Evolutionary conservation across 108 stramenopile species (phyloP), one percentile per base, ranked within the genome.

Genomic region (Nitzschia palea): DNA sequence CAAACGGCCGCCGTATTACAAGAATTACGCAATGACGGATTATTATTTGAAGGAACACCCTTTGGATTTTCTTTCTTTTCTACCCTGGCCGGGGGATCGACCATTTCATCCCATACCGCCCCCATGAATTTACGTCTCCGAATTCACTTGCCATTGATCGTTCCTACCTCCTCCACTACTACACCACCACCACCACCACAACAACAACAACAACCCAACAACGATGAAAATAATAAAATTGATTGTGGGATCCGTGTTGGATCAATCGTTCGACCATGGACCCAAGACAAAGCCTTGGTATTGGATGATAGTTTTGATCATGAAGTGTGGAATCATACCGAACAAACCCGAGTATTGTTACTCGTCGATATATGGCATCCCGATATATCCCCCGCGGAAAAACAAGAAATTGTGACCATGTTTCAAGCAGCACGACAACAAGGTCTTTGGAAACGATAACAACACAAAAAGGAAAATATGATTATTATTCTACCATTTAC

Each of bases 241-340:
- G 52, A 26, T 1, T 94, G 89, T 71, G 98, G 97, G 17, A 96
- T 99, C 23, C 74, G 90, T 17, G 95, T 99, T 2, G 98, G 86
- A n/a, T 80, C 72, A 37, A 70, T 90, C 57, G 65, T 59, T 8
- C 74, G 86, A 26, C 60, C 76, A 14, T 99, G 97, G 96, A 53
- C 63, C 15, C 84, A 84, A 45, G 95, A 93, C 10, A 73, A 88
- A 43, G 90, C 94, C 0, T 8, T 99, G 32, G 83, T 98, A 0
- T 86, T 99, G 33, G 98, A 99, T 65, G 98, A 99, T 81, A 76
- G 86, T 48, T 99, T 88, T 67, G 92, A 97, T 63, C 98, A 99
- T 64, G 89, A 98, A 79, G 97, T 97, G 4, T 98, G 97, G 97
- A 99, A 99, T 75, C 70, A 90, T 26, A 96, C 94, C 1, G 37